Evolutionary conservation across 139 green algal genomes (phyloP).

Genomic region (Closterium sp.): DNA sequence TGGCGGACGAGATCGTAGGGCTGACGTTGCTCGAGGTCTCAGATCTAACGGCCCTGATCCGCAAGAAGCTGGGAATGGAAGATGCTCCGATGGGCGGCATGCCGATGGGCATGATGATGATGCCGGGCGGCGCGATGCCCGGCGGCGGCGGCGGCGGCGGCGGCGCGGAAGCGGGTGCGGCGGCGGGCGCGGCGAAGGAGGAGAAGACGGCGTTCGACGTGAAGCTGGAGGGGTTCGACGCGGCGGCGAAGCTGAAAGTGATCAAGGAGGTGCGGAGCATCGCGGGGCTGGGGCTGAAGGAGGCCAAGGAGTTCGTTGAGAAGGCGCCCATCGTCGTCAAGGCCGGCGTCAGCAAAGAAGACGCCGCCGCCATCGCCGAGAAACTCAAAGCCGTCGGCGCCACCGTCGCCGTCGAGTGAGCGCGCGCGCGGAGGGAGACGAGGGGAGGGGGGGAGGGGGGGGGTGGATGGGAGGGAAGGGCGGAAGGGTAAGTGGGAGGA

Average conservation of each 20-base stretch:
- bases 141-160: background rate
- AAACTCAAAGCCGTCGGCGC: constrained; percentile 81
- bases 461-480: background rate
- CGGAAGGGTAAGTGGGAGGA: background rate
- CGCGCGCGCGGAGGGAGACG: too few relatives aligned
- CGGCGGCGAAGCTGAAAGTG: constrained; percentile 95
- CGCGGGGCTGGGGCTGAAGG: constrained; percentile 93
- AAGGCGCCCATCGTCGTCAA: constrained; percentile 85
- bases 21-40: constrained; percentile 55
- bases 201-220: constrained; percentile 91
- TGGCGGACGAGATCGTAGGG: constrained; percentile 51
- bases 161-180: too few relatives aligned
- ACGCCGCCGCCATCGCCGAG: constrained; percentile 89
- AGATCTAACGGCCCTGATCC: constrained; percentile 46
- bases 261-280: constrained; percentile 97
- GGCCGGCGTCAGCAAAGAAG: constrained; percentile 84
- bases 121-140: constrained; percentile 21
- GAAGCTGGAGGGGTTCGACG: constrained; percentile 90
- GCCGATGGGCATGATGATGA: background rate
- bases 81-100: constrained; percentile 36
- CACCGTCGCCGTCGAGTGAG: constrained; percentile 31
- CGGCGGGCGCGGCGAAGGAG: constrained; percentile 41
- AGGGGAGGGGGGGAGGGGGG: background rate
- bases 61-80: constrained; percentile 36
- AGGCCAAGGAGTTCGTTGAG: constrained; percentile 98